phyloP scores from a whole-genome alignment of 257 asterid genomes.

The Rhazya stricta region DNA sequence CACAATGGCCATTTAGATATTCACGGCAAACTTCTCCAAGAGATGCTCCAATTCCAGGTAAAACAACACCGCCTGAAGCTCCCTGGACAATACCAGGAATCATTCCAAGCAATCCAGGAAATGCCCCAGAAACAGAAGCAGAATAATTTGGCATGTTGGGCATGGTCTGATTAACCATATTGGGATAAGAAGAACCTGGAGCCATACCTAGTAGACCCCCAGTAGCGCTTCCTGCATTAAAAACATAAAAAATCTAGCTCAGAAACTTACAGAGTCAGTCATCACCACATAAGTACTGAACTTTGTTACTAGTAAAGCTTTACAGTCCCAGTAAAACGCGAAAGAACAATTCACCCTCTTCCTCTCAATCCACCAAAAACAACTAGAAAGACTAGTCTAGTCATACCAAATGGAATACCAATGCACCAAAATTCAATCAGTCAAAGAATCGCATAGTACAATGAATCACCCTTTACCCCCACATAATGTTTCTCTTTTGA shows the following conservation, averaged over 20 bases:
- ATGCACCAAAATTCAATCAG: not conserved
- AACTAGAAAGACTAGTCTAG: not conserved
- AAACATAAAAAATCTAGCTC: conserved; percentile 2
- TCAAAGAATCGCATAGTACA: not conserved
- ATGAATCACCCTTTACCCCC: not conserved
- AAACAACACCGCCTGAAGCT: conserved; percentile 84
- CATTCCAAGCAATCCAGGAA: conserved; percentile 96
- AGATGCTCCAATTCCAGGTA: conserved; percentile 89
- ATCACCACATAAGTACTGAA: not conserved
- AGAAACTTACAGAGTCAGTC: not conserved
- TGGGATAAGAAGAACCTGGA: conserved; percentile 68
- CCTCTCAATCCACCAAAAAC: not conserved
- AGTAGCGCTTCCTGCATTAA: conserved; percentile 57
- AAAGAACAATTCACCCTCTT: not conserved
- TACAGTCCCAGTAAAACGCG: not conserved
- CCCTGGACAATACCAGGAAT: conserved; percentile 88
- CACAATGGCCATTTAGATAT: conserved; percentile 80
- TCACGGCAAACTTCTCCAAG: conserved; percentile 94
- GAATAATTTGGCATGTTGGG: conserved; percentile 98
- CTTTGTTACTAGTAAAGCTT: not conserved
- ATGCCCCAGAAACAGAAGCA: conserved; percentile 88
- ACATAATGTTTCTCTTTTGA: not conserved
- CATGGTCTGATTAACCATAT: conserved; percentile 90
- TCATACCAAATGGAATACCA: not conserved
- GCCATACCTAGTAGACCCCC: conserved; percentile 87